These are phyloP conservation scores for Nematocida homosporus DNA, from an alignment of 371 early-diverging fungal species.

Conservation along the genomic window DNA sequence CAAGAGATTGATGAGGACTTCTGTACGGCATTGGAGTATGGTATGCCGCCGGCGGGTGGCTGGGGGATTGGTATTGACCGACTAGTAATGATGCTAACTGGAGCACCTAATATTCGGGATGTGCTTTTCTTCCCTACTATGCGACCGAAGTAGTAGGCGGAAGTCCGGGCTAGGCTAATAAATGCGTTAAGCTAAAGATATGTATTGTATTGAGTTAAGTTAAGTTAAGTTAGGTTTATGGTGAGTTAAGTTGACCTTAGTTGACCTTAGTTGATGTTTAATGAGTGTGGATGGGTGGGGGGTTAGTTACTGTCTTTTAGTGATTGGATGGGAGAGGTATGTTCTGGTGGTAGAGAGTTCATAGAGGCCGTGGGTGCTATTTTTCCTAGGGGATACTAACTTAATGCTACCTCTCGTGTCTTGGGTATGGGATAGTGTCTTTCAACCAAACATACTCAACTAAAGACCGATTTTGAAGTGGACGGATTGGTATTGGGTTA, in stretches of 20 bases:
- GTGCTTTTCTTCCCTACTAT: conserved; percentile 85
- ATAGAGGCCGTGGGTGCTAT: too few relatives aligned
- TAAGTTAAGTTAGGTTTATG: neutral
- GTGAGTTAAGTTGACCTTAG: neutral
- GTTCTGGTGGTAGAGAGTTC: too few relatives aligned
- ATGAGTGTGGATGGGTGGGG: neutral
- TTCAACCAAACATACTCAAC: too few relatives aligned
- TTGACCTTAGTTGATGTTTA: neutral
- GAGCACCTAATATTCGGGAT: conserved; percentile 94
- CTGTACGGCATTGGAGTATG: conserved; percentile 91
- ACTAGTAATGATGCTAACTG: conserved; percentile 93
- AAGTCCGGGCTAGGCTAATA: neutral
- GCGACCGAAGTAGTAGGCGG: conserved; percentile 63
- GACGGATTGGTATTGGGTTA: too few relatives aligned
- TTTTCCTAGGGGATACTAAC: too few relatives aligned
- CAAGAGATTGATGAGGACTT: conserved; percentile 95
- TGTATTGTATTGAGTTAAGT: neutral
- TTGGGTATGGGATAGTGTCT: too few relatives aligned
- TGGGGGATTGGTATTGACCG: conserved; percentile 98
- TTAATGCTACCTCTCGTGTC: too few relatives aligned
- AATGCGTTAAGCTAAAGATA: neutral
- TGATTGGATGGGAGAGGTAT: too few relatives aligned
- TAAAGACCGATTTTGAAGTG: too few relatives aligned
- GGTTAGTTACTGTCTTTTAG: too few relatives aligned
- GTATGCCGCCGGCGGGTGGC: conserved; percentile 93